Evolutionary conservation across 1,284 basidiomycete genomes (phyloP).

Genomic region (Takashimella koratensis): DNA sequence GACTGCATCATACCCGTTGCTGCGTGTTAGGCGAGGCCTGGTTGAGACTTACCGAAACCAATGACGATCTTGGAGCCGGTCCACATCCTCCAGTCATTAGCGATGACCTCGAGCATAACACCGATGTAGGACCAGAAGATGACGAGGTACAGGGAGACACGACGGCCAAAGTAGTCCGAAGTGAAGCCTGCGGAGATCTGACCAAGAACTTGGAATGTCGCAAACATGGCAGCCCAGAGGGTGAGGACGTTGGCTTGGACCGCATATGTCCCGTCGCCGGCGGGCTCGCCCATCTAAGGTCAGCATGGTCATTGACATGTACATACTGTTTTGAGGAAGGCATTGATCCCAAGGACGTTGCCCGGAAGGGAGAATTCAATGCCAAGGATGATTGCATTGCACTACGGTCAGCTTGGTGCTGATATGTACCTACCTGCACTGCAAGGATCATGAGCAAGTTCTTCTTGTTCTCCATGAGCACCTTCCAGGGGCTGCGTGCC

Average conservation of each 20-base stretch:
- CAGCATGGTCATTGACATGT: too few species aligned
- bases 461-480: constrained; percentile 10
- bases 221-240: constrained; percentile 16
- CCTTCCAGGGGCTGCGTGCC: constrained; percentile 10
- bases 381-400: constrained; percentile 16
- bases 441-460: constrained; percentile 10
- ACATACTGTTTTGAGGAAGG: constrained; percentile 13
- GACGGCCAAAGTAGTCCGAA: constrained; percentile 17
- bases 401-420: too few species aligned
- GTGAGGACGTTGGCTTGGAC: constrained; percentile 6
- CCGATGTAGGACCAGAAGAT: constrained; percentile 20
- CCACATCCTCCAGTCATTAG: constrained; percentile 16
- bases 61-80: constrained; percentile 20
- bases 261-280: too few species aligned
- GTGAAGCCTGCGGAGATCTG: constrained; percentile 9
- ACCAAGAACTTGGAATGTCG: constrained; percentile 15
- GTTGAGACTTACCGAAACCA: constrained; percentile 7
- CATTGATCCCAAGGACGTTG: constrained; percentile 16
- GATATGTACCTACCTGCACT: too few species aligned
- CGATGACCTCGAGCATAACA: constrained; percentile 20
- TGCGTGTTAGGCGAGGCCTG: background rate
- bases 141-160: constrained; percentile 10
- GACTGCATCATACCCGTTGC: constrained; percentile 17
- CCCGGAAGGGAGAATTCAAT: constrained; percentile 17
- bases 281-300: too few species aligned